Conservation (phyloP, 2,329 filamentous ascomycete species). For the Penicillium polonicum region DNA sequence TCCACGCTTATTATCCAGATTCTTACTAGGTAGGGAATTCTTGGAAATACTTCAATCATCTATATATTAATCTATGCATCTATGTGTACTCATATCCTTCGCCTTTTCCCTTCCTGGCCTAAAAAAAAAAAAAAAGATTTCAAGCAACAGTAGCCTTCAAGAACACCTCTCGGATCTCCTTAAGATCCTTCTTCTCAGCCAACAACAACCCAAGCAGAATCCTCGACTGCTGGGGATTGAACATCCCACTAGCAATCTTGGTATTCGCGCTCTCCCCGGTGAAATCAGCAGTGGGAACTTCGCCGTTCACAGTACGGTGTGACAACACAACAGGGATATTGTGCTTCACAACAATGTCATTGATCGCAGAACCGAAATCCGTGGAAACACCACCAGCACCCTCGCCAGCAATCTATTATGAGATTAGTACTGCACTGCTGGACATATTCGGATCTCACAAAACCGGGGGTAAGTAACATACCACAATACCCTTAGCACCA, state of each 20-base stretch:
- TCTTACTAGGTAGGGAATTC: background rate
- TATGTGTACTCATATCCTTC: background rate
- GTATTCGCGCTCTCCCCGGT: constrained; percentile 10
- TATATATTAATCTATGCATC: too few species aligned
- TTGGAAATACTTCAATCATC: background rate
- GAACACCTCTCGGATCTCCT: constrained; percentile 11
- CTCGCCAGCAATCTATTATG: constrained; percentile 23
- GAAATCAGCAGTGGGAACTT: constrained; percentile 22
- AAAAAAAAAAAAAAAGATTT: background rate
- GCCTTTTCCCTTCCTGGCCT: background rate
- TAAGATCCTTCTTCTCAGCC: constrained; percentile 10
- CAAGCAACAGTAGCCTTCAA: constrained; percentile 11
- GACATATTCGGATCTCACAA: background rate
- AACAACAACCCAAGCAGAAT: constrained; percentile 13
- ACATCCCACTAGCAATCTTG: constrained; percentile 24
- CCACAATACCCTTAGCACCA: constrained; percentile 28
- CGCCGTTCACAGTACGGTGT: constrained; percentile 27
- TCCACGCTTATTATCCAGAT: too few species aligned
- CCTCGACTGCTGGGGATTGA: constrained; percentile 13
- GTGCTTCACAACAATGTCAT: constrained; percentile 16
- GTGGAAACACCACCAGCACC: constrained; percentile 25
- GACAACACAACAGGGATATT: constrained; percentile 25
- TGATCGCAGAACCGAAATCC: constrained; percentile 17
- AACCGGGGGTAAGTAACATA: constrained; percentile 9
- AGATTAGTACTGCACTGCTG: background rate